Evolutionary conservation across 1,284 basidiomycete species (phyloP).

Genomic region (Porogramme epimiltina): DNA sequence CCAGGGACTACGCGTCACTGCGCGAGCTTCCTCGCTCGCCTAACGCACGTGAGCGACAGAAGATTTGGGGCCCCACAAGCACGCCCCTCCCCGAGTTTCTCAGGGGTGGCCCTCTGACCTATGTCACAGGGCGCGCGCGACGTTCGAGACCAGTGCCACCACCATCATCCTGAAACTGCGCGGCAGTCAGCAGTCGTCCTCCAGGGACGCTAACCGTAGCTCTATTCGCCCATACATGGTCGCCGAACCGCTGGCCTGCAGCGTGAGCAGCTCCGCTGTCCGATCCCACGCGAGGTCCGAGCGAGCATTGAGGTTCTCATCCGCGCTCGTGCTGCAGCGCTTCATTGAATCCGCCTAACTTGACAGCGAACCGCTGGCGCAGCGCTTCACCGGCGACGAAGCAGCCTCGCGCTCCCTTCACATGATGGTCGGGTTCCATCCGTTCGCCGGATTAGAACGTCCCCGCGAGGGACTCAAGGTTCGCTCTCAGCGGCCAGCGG

Average conservation of each 20-base stretch:
- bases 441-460: too few relatives aligned
- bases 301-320: too few relatives aligned
- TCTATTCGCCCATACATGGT: conserved; percentile 1
- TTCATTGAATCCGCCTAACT: too few relatives aligned
- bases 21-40: neutral
- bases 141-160: conserved; percentile 4
- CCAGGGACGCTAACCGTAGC: neutral
- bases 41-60: conserved; percentile 4
- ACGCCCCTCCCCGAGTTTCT: neutral
- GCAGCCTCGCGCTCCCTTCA: too few relatives aligned
- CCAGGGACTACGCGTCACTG: neutral
- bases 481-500: neutral
- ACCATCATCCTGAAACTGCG: conserved; percentile 6
- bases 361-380: too few relatives aligned
- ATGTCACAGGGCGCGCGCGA: conserved; percentile 12
- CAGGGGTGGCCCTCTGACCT: conserved; percentile 16
- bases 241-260: too few relatives aligned
- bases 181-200: neutral
- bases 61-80: conserved; percentile 1
- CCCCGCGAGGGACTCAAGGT: neutral
- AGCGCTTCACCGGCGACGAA: too few relatives aligned
- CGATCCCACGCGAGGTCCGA: too few relatives aligned
- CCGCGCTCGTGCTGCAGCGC: too few relatives aligned
- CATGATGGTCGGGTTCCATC: too few relatives aligned
- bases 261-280: too few relatives aligned